Percentiles rank a stretch among this genome's conserved stretches.
Conservation (phyloP, 805 yeast genomes). For the Candida golubevii region DNA sequence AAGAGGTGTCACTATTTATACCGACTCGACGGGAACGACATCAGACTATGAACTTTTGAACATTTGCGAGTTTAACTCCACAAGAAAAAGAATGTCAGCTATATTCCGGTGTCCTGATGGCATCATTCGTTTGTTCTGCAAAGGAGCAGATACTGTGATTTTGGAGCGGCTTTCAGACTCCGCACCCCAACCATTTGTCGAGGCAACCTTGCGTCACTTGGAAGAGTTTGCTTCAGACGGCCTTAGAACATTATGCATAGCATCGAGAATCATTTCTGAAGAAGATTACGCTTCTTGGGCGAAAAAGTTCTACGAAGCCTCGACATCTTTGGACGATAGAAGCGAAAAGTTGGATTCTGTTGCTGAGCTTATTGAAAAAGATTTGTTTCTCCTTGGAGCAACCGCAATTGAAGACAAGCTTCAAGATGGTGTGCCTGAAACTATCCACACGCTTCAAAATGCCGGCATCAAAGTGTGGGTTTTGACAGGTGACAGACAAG, state of each 20-base stretch:
- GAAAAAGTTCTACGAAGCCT: constrained; percentile 63
- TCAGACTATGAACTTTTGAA: constrained; percentile 74
- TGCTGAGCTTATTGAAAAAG: constrained; percentile 83
- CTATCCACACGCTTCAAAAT: constrained; percentile 88
- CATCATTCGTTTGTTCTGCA: constrained; percentile 77
- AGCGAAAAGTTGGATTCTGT: constrained; percentile 74
- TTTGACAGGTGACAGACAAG: constrained; percentile 96
- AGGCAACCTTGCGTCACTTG: constrained; percentile 76
- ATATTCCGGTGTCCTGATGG: constrained; percentile 95
- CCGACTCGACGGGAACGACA: constrained; percentile 44
- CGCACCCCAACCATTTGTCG: constrained; percentile 68
- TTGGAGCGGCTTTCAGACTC: constrained; percentile 70
- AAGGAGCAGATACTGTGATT: constrained; percentile 97
- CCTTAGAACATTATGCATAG: constrained; percentile 88
- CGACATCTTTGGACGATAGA: constrained; percentile 76
- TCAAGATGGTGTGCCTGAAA: constrained; percentile 98
- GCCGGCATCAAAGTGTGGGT: constrained; percentile 99
- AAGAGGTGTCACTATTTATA: constrained; percentile 63
- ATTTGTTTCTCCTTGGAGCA: constrained; percentile 82
- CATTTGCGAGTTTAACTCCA: constrained; percentile 94
- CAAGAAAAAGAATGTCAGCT: constrained; percentile 97
- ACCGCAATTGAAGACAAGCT: constrained; percentile 97
- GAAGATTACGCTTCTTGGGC: constrained; percentile 76
- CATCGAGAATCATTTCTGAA: constrained; percentile 74
- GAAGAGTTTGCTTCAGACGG: constrained; percentile 98